Conservation (phyloP, 2,329 filamentous ascomycete species). For the Colletotrichum orchidophilum region DNA sequence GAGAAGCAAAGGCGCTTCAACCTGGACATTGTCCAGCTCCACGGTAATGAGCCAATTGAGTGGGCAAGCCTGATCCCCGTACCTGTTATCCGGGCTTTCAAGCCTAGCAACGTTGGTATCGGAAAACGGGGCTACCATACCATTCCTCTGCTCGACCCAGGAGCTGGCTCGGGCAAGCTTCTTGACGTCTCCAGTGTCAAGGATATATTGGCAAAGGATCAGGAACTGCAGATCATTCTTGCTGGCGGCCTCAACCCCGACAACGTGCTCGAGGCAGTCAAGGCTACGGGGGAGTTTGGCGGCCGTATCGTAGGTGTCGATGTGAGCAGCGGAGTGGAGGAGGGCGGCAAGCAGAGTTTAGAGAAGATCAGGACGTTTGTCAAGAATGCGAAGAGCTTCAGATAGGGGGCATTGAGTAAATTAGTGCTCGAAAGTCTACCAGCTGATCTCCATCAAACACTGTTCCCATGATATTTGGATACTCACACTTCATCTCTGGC, state of each 20-base stretch:
- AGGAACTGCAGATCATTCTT: slow-evolving; percentile 78
- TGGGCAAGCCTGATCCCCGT: slow-evolving; percentile 92
- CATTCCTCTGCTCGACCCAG: slow-evolving; percentile 86
- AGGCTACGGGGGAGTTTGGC: slow-evolving; percentile 64
- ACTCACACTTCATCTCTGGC: not conserved
- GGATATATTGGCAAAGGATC: slow-evolving; percentile 71
- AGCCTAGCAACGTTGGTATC: slow-evolving; percentile 77
- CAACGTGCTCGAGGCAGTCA: slow-evolving; percentile 77
- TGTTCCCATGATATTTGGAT: not conserved
- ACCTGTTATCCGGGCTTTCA: slow-evolving; percentile 88
- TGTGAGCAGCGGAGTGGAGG: slow-evolving; percentile 94
- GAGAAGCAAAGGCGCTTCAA: slow-evolving; percentile 78
- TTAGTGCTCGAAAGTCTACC: not conserved
- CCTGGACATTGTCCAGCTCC: slow-evolving; percentile 91
- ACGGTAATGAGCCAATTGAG: slow-evolving; percentile 91
- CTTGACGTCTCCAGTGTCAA: slow-evolving; percentile 78
- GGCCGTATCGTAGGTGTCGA: slow-evolving; percentile 83
- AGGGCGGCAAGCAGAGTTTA: slow-evolving; percentile 80
- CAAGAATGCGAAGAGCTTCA: slow-evolving; percentile 72
- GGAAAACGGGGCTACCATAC: slow-evolving; percentile 82
- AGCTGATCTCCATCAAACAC: not conserved
- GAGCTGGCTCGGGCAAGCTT: slow-evolving; percentile 82
- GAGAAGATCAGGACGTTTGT: slow-evolving; percentile 86
- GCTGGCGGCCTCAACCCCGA: slow-evolving; percentile 85
- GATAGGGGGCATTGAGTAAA: slow-evolving; percentile 44